Evolutionary conservation across 2,329 filamentous ascomycete genomes (phyloP).

Genomic region (Clarireedia monteithiana): DNA sequence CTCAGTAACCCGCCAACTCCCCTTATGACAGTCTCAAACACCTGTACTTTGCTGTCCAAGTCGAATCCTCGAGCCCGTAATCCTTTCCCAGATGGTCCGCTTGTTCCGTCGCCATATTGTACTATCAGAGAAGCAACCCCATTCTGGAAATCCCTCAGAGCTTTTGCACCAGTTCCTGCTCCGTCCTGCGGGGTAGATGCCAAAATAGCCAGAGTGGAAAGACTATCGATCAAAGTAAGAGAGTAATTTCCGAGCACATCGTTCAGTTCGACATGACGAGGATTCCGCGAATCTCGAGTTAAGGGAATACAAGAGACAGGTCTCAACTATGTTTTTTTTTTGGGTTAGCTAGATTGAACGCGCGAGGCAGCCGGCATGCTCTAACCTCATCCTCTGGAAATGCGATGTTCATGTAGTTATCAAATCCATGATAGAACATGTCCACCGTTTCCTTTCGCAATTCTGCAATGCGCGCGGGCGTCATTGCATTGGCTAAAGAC

Average conservation of each 20-base stretch:
- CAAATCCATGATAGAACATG: conserved; percentile 95
- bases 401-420: conserved; percentile 88
- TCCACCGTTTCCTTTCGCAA: conserved; percentile 55
- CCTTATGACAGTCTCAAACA: conserved; percentile 95
- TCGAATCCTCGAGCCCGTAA: conserved; percentile 76
- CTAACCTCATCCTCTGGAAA: conserved; percentile 88
- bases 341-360: conserved; percentile 9
- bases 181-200: conserved; percentile 62
- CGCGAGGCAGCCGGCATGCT: neutral
- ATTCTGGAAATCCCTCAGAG: conserved; percentile 68
- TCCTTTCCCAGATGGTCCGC: conserved; percentile 61
- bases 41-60: conserved; percentile 94
- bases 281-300: conserved; percentile 73
- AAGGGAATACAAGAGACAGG: conserved; percentile 79
- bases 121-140: conserved; percentile 69
- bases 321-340: conserved; percentile 49
- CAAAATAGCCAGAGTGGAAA: conserved; percentile 88
- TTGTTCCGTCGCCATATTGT: conserved; percentile 79
- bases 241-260: conserved; percentile 97
- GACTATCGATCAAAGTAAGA: conserved; percentile 86
- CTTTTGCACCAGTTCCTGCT: conserved; percentile 47
- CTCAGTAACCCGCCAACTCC: conserved; percentile 86
- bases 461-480: conserved; percentile 44
- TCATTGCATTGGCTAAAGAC: conserved; percentile 37
- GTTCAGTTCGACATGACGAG: conserved; percentile 77